Conservation (phyloP, 2,329 filamentous ascomycete species). For the Nothopassalora personata region DNA sequence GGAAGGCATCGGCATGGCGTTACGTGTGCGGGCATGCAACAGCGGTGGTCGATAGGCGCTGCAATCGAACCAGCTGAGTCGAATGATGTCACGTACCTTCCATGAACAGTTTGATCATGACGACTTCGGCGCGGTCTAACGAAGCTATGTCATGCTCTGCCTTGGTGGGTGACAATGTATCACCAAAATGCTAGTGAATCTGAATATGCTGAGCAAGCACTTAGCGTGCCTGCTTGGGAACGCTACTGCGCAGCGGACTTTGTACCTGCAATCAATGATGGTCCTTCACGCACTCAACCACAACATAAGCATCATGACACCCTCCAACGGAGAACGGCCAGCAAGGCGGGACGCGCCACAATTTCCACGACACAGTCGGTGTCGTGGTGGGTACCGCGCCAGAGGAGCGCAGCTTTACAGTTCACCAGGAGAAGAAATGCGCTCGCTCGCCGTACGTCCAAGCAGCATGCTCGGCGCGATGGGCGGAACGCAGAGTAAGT, state of each 20-base stretch:
- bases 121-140: no score
- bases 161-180: no score
- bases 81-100: background rate
- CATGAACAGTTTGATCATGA: background rate
- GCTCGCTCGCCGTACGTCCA: slow-evolving; percentile 8
- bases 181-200: no score
- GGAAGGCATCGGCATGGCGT: slow-evolving; percentile 21
- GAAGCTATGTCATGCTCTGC: no score
- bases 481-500: slow-evolving; percentile 2
- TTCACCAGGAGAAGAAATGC: slow-evolving; percentile 5
- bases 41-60: slow-evolving; percentile 8
- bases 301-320: background rate
- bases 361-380: background rate
- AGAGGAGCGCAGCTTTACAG: background rate
- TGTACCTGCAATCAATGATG: no score
- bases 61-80: slow-evolving; percentile 12
- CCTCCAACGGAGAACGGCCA: background rate
- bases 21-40: slow-evolving; percentile 4
- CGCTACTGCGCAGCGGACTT: no score
- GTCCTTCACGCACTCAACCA: no score
- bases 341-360: background rate
- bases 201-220: no score
- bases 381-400: background rate
- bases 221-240: no score
- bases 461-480: slow-evolving; percentile 4